Evolutionary conservation across 306 rosid species (phyloP).

Genomic region (Ochetophila trinervis): DNA sequence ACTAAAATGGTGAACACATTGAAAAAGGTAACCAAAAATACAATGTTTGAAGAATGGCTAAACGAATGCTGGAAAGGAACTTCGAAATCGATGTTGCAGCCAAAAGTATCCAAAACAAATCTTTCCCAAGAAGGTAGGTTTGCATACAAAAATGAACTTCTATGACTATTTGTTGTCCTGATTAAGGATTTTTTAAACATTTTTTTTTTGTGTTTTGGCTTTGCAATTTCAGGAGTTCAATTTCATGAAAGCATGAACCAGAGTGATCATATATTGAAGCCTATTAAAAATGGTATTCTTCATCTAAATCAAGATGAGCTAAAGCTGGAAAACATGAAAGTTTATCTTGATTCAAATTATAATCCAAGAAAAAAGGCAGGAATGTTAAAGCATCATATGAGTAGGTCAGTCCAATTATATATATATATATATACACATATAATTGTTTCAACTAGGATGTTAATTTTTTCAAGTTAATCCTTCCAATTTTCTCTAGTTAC

Average conservation of each 20-base stretch:
- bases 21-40: constrained; percentile 96
- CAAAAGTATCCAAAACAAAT: constrained; percentile 46
- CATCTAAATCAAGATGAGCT: constrained; percentile 98
- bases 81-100: constrained; percentile 46
- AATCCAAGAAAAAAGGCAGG: constrained; percentile 97
- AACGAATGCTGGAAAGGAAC: constrained; percentile 93
- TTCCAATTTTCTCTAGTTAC: too few relatives aligned
- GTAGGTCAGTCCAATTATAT: constrained; percentile 51
- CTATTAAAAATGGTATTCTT: constrained; percentile 98
- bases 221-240: constrained; percentile 46
- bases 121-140: constrained; percentile 83
- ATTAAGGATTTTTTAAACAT: background rate
- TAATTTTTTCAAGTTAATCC: too few relatives aligned
- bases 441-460: constrained; percentile 1
- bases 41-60: constrained; percentile 99
- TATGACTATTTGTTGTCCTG: too few relatives aligned
- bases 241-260: constrained; percentile 79
- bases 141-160: background rate
- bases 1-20: constrained; percentile 96
- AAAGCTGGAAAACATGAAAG: constrained; percentile 93
- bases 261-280: constrained; percentile 93
- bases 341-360: constrained; percentile 81
- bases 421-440: background rate
- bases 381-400: constrained; percentile 96
- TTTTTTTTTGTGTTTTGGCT: constrained; percentile 18